Evolutionary conservation across 495 filamentous ascomycete species (phyloP), one percentile per base, ranked within the genome.

Genomic region (Filosporella fistucella): DNA sequence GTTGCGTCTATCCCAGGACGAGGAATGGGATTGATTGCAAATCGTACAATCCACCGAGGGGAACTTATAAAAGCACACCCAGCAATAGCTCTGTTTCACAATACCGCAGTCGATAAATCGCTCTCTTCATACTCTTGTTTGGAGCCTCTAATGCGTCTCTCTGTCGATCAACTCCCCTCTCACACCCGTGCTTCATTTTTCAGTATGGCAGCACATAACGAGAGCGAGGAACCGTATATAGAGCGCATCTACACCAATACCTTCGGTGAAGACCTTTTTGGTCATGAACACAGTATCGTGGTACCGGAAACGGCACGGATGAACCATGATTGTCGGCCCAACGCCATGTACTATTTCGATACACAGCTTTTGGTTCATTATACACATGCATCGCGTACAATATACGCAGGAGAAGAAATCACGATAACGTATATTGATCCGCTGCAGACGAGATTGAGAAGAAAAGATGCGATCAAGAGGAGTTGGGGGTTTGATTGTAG

Each of bases 261-360:
- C 9, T 56, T 56, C 36, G 53, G 47, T 9, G 42, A 43, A 22
- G 42, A 44, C 13, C 47, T 56, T 30, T 42, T 38, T 5, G 47
- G 36, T 7, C 43, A 51, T 26, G 53, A 56, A 22, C 53, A 56
- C 36, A 47, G 36, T 3, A 40, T 49, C 6, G 48, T 56, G 6
- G 35, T 52, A n/a, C 54, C 49, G 3, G 48, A 56, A 40, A 56
- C 53, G 34, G 53, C 53, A 18, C 34, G 54, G 32, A 17, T 56
- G 28, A 56, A 56, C 44, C 54, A 56, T 37, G 54, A 52, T 42
- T 56, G 54, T 33, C 26, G 54, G 5, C 49, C 54, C 1, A 56
- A 56, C 26, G 41, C 52, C n/a, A 48, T 51, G 47, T 56, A 48
- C 34, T 48, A 56, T 36, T 48, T 51, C 30, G 38, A 56, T 26